Percentiles rank a stretch among this genome's conserved stretches.
Evolutionary conservation across 345 rosid species (phyloP).

Genomic region (Gossypium mustelinum): DNA sequence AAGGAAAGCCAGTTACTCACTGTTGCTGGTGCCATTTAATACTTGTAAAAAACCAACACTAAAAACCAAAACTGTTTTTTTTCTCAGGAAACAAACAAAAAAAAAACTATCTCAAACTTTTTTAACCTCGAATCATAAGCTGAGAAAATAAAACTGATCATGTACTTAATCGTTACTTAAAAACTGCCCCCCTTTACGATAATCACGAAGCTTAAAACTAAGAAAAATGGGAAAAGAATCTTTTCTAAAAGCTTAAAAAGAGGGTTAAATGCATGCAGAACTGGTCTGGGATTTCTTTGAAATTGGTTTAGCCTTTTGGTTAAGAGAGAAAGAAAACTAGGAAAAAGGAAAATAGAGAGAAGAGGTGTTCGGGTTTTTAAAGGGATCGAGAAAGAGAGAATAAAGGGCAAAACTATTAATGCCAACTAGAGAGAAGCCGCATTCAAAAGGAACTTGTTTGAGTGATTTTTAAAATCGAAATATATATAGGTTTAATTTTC

Average conservation of each 20-base stretch:
- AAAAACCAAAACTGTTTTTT: background rate
- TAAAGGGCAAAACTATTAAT: background rate
- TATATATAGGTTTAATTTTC: no score
- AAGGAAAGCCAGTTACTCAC: conserved; percentile 78
- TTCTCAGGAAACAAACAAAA: conserved; percentile 8
- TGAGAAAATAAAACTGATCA: background rate
- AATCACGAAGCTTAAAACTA: conserved; percentile 2
- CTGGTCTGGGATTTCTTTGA: background rate
- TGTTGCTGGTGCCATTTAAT: conserved; percentile 8
- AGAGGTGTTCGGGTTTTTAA: background rate
- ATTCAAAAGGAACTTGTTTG: background rate
- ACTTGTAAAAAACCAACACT: background rate
- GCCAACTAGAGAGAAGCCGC: background rate
- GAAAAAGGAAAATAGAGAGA: background rate
- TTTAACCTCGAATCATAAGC: background rate
- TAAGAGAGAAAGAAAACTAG: background rate
- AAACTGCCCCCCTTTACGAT: conserved; percentile 4
- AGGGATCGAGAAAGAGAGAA: background rate
- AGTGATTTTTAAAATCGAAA: background rate
- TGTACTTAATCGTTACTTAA: conserved; percentile 12
- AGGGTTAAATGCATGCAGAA: conserved; percentile 3
- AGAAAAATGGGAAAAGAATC: background rate
- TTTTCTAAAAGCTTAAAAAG: background rate
- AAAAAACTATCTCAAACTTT: conserved; percentile 3
- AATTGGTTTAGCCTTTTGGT: background rate